A percentile compares a stretch with the other conserved stretches of the same genome.
These are phyloP conservation scores for Gossypium rotundifolium DNA, from an alignment of 345 rosid species.

Conservation along the genomic window DNA sequence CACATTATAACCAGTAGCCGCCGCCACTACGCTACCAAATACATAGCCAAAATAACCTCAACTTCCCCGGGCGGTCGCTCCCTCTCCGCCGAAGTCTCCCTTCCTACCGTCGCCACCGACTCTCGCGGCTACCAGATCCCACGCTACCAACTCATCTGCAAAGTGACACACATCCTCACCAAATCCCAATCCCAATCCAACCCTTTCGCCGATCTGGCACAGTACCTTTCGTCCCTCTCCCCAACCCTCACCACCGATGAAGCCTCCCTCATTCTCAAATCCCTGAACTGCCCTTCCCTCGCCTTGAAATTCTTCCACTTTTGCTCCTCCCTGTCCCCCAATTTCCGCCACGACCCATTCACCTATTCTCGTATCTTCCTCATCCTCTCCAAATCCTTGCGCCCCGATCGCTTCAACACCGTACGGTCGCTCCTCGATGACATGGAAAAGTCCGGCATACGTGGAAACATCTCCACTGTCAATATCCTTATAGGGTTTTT, in stretches of 20 bases:
- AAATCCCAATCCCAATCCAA: slow-evolving; percentile 17
- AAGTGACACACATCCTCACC: slow-evolving; percentile 45
- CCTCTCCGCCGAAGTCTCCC: slow-evolving; percentile 67
- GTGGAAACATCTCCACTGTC: slow-evolving; percentile 70
- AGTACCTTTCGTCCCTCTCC: slow-evolving; percentile 58
- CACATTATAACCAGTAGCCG: neutral
- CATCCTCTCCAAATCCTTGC: slow-evolving; percentile 64
- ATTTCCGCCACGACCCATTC: slow-evolving; percentile 51
- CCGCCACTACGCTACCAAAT: slow-evolving; percentile 66
- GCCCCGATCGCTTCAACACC: slow-evolving; percentile 37
- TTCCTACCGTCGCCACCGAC: slow-evolving; percentile 50
- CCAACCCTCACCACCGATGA: slow-evolving; percentile 61
- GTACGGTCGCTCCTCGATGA: slow-evolving; percentile 43
- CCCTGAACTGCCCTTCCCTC: slow-evolving; percentile 66
- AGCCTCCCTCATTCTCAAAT: slow-evolving; percentile 75
- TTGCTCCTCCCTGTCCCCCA: slow-evolving; percentile 47
- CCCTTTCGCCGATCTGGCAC: slow-evolving; percentile 39
- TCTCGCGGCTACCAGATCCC: slow-evolving; percentile 72
- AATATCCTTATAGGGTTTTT: slow-evolving; percentile 72
- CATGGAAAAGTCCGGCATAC: slow-evolving; percentile 47
- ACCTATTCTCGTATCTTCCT: slow-evolving; percentile 63
- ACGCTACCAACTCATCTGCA: slow-evolving; percentile 72
- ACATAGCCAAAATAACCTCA: slow-evolving; percentile 71
- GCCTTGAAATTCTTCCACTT: slow-evolving; percentile 59
- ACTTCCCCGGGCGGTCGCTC: slow-evolving; percentile 68